These are phyloP conservation scores for Trichocladium uniseriatum DNA, from an alignment of 495 filamentous ascomycete species.

Conservation along the genomic window DNA sequence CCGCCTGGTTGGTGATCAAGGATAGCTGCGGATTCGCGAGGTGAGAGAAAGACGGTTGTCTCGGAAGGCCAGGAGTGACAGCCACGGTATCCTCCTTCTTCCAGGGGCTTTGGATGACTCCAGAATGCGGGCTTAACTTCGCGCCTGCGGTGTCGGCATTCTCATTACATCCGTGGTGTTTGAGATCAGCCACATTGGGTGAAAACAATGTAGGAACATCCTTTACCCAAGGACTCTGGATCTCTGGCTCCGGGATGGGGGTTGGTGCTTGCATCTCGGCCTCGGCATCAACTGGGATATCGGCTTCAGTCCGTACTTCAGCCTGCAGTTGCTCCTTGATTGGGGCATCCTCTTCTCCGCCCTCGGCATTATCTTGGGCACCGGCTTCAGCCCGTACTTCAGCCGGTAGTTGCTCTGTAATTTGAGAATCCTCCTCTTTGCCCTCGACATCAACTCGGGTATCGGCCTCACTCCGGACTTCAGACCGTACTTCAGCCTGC, in stretches of 20 bases:
- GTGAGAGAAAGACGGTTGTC: neutral
- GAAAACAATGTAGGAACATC: constrained; percentile 5
- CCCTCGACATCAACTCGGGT: too few relatives aligned
- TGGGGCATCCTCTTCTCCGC: neutral
- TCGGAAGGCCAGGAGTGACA: neutral
- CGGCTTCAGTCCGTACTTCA: neutral
- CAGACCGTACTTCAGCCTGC: too few relatives aligned
- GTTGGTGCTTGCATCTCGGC: neutral
- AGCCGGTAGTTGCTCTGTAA: too few relatives aligned
- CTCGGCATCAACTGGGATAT: neutral
- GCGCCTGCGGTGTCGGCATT: neutral
- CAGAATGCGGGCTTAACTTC: neutral
- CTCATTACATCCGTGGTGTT: neutral
- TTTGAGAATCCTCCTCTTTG: too few relatives aligned
- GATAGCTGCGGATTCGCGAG: neutral
- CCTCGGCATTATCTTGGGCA: neutral
- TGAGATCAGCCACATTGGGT: neutral
- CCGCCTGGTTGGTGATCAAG: neutral
- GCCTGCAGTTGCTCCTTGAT: neutral
- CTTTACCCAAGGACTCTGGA: constrained; percentile 20
- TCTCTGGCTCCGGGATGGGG: neutral
- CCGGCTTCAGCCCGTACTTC: too few relatives aligned
- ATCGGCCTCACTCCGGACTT: too few relatives aligned
- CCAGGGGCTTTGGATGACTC: constrained; percentile 5
- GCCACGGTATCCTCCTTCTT: neutral